A percentile compares a stretch with the other conserved stretches of the same genome.
Conservation (phyloP, 331 rosid genomes). For the Cydonia oblonga region DNA sequence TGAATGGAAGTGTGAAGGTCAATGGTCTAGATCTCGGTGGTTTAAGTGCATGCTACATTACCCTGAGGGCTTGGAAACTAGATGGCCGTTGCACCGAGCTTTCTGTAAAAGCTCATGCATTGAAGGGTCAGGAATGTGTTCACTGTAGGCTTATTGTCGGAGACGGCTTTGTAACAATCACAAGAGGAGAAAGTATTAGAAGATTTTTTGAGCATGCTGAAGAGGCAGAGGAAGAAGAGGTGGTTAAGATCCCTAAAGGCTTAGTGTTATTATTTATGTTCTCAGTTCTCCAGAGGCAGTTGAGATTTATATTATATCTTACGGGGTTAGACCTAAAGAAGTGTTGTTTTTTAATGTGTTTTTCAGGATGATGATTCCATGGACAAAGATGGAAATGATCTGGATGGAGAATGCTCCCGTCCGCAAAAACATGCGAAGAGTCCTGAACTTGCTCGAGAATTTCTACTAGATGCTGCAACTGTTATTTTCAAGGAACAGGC, state of each 20-base stretch:
- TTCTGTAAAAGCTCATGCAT: constrained; percentile 91
- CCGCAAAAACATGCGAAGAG: constrained; percentile 99
- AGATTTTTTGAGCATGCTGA: constrained; percentile 98
- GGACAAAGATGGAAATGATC: constrained; percentile 88
- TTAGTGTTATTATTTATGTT: constrained; percentile 6
- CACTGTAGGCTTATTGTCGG: constrained; percentile 91
- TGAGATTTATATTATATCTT: neutral
- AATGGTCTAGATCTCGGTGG: constrained; percentile 72
- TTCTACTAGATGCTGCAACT: constrained; percentile 92
- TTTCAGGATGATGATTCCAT: constrained; percentile 82
- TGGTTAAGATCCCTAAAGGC: constrained; percentile 24
- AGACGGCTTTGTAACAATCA: constrained; percentile 80
- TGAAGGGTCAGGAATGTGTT: constrained; percentile 89
- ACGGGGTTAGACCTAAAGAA: constrained; percentile 6
- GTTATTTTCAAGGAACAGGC: constrained; percentile 98
- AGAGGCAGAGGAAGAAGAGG: constrained; percentile 99
- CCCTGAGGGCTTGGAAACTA: constrained; percentile 88
- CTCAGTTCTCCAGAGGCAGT: constrained; percentile 13
- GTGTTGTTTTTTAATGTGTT: constrained; percentile 17
- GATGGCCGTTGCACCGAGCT: constrained; percentile 93
- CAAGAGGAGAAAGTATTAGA: constrained; percentile 82
- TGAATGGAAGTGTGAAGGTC: constrained; percentile 68
- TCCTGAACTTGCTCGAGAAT: constrained; percentile 99
- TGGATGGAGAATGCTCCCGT: constrained; percentile 98
- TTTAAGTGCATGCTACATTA: constrained; percentile 72